Evolutionary conservation across 1,284 basidiomycete genomes (phyloP), one percentile per base, ranked within the genome.

Genomic region (Melampsora larici-populina): DNA sequence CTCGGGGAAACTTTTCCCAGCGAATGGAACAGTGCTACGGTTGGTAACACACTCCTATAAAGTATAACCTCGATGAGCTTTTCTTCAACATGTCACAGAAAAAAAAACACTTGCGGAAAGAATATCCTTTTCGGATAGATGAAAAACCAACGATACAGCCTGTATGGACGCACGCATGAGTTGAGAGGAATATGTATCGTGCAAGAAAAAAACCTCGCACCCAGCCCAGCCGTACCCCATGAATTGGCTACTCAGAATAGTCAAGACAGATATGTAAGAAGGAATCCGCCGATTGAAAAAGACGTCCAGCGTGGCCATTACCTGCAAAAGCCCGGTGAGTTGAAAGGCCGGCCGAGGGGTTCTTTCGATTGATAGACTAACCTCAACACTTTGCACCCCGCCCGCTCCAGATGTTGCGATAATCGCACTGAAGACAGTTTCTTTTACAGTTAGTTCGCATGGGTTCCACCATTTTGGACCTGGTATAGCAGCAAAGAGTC

Each of bases 141-240:
- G 21, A 77, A 63, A 18, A 77, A 70, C 31, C 55, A 51, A 5
- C 67, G 74, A 63, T 69, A 65, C 62, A 77, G 51, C 21, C 73
- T 75, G 49, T 66, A 18, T 36, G 26, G 31, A 60, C 40, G 40
- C 40, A 40, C 40, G 40, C 51, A 55, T 55, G 26, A 55, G 21
- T 17, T 55, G 51, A 55, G 15, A n/a, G 26, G 21, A 26, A 55
- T 13, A 8, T 33, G 2, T 26, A 31, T 5, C 5, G 15, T 29
- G 2, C 15, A 48, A 18, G 63, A 17, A 11, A 67, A 29, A 43
- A 36, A 68, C 33, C 40, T 7, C n/a, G n/a, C 55, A 75, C 73
- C 74, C 74, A 31, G 74, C 74, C 74, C 74, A 77, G 46, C 74
- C 74, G 40, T 69, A 77, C 2, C 74, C 74, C 18, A 77, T 63